These are phyloP conservation scores for Paspalum vaginatum DNA, from an alignment of 176 grass and related monocot genomes.

Conservation along the genomic window DNA sequence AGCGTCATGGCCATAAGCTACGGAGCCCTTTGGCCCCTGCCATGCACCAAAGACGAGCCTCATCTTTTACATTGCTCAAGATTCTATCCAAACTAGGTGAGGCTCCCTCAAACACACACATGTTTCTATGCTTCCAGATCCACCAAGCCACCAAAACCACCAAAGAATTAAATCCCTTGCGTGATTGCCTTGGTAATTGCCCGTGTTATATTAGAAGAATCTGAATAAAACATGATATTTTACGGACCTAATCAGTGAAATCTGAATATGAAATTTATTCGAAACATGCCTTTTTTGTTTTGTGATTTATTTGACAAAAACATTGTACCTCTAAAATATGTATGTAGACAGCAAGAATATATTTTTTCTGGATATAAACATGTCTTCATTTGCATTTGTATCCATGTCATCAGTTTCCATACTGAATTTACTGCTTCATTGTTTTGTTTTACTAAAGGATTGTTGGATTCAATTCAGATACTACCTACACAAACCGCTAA, in stretches of 20 bases:
- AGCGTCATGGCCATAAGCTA: too few species aligned
- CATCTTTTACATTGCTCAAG: too few species aligned
- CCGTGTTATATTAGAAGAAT: too few species aligned
- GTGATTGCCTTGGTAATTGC: too few species aligned
- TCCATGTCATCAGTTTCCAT: slow-evolving; percentile 1
- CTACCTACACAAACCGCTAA: slow-evolving; percentile 2
- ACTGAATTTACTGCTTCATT: slow-evolving; percentile 23
- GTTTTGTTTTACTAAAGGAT: slow-evolving; percentile 2
- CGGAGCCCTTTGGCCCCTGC: too few species aligned
- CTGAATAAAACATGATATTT: background rate
- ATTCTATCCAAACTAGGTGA: too few species aligned
- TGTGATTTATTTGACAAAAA: slow-evolving; percentile 20
- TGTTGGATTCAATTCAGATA: slow-evolving; percentile 32
- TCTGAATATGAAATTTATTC: slow-evolving; percentile 5
- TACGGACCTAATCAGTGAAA: slow-evolving; percentile 17
- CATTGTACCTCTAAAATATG: slow-evolving; percentile 18
- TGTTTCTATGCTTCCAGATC: too few species aligned
- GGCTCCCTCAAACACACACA: too few species aligned
- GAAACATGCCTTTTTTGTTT: background rate
- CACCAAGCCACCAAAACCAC: too few species aligned
- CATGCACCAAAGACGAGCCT: too few species aligned
- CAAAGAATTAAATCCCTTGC: too few species aligned
- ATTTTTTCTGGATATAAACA: background rate
- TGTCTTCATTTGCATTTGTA: background rate
- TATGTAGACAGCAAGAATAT: slow-evolving; percentile 1